Evolutionary conservation across 2,329 filamentous ascomycete genomes (phyloP).

Genomic region (Botrytis deweyae): DNA sequence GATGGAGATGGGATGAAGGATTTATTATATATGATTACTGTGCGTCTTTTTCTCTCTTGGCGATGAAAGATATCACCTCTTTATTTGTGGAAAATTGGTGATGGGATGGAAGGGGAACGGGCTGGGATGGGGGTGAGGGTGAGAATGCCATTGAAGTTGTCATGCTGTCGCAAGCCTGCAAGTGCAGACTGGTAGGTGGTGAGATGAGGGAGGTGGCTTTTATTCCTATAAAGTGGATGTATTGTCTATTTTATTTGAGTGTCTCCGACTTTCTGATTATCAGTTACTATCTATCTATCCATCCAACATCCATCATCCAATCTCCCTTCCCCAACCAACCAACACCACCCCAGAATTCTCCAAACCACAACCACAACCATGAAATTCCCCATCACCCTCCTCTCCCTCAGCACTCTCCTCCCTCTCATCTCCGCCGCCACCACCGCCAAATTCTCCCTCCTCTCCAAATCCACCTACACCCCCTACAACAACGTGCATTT

Average conservation of each 20-base stretch:
- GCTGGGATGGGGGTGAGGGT: background rate
- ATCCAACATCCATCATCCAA: background rate
- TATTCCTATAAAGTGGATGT: background rate
- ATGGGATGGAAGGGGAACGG: too few relatives aligned
- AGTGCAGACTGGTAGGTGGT: background rate
- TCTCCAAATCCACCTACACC: conserved; percentile 2
- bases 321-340: too few relatives aligned
- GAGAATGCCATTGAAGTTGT: background rate
- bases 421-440: background rate
- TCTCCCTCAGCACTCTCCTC: background rate
- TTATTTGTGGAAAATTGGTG: conserved; percentile 4
- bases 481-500: conserved; percentile 5
- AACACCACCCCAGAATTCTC: background rate
- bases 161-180: background rate
- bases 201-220: background rate
- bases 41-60: background rate
- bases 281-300: background rate
- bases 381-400: background rate
- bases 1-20: background rate
- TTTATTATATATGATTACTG: background rate
- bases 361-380: background rate
- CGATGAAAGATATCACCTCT: background rate
- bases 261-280: background rate
- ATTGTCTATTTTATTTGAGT: background rate
- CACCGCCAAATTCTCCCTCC: background rate